Evolutionary conservation across 768 basidiomycete genomes (phyloP), one percentile per base, ranked within the genome.

Genomic region (Royoungia palumana): DNA sequence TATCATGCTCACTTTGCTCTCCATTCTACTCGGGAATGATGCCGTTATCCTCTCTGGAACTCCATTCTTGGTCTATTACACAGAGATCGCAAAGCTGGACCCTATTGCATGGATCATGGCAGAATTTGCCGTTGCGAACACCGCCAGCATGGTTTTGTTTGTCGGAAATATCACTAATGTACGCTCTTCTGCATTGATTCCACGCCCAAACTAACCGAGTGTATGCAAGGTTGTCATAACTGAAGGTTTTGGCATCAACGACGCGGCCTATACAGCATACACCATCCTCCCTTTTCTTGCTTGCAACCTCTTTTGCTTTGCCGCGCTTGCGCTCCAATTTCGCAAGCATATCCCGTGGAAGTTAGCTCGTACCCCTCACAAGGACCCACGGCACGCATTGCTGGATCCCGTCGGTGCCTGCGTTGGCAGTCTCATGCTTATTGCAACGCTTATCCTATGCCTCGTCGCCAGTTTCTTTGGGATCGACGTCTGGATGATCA

Each of bases 11-110:
- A 85, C 89, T 13, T 62, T 79, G 13, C 75, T 85, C 50, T 93
- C 90, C 37, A 74, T 87, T 37, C 57, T 94, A 2, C 74, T 96
- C n/a, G 94, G 94, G 6, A 96, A 96, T 60, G 92, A 97, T 68
- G 94, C 94, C 0, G 81, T 98, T 62, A 89, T 96, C 49, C 78
- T 97, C 40, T 90, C 87, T 11, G 94, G 93, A 3, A 95, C 94
- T 0, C 83, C 85, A 0, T 96, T 97, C 66, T 69, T 96, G 25
- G 87, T 85, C 6, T 96, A 96, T 59, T 91, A 92, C 59, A 94
- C 93, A 0, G 66, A 79, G 28, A 84, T 84, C 8, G 58, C 57
- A 28, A 20, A 65, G 38, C 68, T 82, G 19, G 50, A 81, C 27
- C 80, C 83, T 0, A 70, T 72, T 3, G 73, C 85, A 1, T 88